These are phyloP conservation scores for Didymella arachidicola DNA, from an alignment of 2,329 filamentous ascomycete species.

Conservation along the genomic window DNA sequence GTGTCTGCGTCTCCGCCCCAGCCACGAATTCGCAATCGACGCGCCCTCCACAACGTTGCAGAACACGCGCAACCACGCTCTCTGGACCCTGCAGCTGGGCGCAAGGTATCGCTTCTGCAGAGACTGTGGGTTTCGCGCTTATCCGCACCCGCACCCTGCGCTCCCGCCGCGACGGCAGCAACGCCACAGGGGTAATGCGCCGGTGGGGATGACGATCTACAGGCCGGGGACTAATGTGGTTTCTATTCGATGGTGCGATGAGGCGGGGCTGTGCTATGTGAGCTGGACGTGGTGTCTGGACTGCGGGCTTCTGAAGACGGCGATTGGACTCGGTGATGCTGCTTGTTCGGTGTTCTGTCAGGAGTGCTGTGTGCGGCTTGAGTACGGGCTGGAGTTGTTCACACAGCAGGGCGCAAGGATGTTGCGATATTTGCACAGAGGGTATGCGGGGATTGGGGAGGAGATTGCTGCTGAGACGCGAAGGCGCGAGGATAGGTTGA, in stretches of 20 bases:
- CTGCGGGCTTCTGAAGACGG: background rate
- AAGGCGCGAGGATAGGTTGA: background rate
- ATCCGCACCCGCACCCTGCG: conserved; percentile 8
- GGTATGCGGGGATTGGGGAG: background rate
- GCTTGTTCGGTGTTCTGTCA: background rate
- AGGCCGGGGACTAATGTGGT: background rate
- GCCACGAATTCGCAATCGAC: background rate
- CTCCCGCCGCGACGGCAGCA: conserved; percentile 2
- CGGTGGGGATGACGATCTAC: background rate
- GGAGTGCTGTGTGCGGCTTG: background rate
- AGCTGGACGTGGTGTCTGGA: conserved; percentile 1
- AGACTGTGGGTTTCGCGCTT: conserved; percentile 7
- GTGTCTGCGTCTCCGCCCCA: background rate
- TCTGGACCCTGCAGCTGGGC: background rate
- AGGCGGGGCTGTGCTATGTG: background rate
- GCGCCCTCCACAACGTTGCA: background rate
- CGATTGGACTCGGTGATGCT: background rate
- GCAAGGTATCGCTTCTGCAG: conserved; percentile 1
- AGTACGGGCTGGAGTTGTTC: background rate
- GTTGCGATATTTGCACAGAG: background rate
- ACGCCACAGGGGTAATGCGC: background rate
- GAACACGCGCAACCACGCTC: background rate
- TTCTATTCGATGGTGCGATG: background rate
- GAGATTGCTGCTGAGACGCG: background rate
- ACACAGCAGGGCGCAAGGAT: background rate